Percentiles rank a stretch among this genome's conserved stretches.
phyloP scores from a whole-genome alignment of 768 basidiomycete species.

The Phlebiopsis gigantea region DNA sequence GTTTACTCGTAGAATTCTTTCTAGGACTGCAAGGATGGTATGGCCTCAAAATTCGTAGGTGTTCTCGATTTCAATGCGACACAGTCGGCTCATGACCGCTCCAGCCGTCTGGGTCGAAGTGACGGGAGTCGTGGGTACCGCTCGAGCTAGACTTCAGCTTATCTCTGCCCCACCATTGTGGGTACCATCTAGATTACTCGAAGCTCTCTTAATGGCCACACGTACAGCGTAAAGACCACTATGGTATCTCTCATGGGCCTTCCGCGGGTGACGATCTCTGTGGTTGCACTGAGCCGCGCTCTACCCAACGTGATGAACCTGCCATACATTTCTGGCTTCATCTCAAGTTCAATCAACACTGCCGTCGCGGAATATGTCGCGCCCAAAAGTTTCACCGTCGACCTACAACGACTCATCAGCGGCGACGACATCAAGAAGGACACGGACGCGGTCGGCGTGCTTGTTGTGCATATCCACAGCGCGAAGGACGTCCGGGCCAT shows the following conservation, averaged over 20 bases:
- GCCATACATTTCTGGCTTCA: constrained; percentile 62
- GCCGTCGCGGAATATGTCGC: constrained; percentile 60
- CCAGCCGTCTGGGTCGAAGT: constrained; percentile 68
- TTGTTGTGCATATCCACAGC: constrained; percentile 60
- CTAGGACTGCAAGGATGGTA: constrained; percentile 43
- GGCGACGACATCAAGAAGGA: constrained; percentile 50
- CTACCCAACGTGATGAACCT: constrained; percentile 80
- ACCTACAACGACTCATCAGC: constrained; percentile 58
- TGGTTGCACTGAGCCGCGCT: constrained; percentile 53
- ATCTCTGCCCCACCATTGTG: constrained; percentile 66
- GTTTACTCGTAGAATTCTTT: constrained; percentile 65
- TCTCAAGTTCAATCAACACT: constrained; percentile 62
- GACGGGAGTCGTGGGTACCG: constrained; percentile 57
- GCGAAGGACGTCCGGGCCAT: constrained; percentile 45
- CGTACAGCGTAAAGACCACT: constrained; percentile 37
- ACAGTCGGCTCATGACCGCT: constrained; percentile 45
- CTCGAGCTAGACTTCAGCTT: constrained; percentile 65
- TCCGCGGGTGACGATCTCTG: constrained; percentile 59
- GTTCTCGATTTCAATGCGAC: neutral
- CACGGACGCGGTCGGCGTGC: constrained; percentile 58
- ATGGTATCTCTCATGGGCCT: constrained; percentile 65
- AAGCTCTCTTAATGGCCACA: constrained; percentile 18
- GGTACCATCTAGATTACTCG: constrained; percentile 1
- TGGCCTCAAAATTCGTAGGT: constrained; percentile 25
- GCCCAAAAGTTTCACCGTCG: constrained; percentile 65